These are phyloP conservation scores for Sphaceloma murrayae DNA, from an alignment of 2,329 filamentous ascomycete species.

Conservation along the genomic window DNA sequence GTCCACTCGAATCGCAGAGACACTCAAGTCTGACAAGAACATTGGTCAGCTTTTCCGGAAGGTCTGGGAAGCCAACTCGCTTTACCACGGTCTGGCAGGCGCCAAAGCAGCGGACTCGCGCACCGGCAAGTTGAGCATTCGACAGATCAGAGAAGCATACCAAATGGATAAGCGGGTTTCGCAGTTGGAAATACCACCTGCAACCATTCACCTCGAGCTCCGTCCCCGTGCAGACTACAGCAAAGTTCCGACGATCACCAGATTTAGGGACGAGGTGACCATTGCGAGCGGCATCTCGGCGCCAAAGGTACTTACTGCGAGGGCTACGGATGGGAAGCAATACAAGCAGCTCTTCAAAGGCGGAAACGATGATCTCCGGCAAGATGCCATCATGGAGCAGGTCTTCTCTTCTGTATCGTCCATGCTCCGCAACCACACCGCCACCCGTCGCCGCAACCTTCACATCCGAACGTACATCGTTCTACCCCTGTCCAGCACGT, in stretches of 20 bases:
- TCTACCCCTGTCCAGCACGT: slow-evolving; percentile 70
- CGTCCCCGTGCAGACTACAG: slow-evolving; percentile 65
- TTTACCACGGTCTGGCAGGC: slow-evolving; percentile 55
- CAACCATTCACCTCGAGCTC: slow-evolving; percentile 77
- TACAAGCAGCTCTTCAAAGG: slow-evolving; percentile 93
- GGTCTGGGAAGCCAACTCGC: slow-evolving; percentile 63
- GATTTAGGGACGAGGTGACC: slow-evolving; percentile 64
- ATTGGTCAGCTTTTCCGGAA: slow-evolving; percentile 55
- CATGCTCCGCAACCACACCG: slow-evolving; percentile 73
- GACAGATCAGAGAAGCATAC: slow-evolving; percentile 53
- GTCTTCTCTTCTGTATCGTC: slow-evolving; percentile 94
- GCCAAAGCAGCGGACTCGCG: slow-evolving; percentile 36
- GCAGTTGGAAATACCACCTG: slow-evolving; percentile 67
- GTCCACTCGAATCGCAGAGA: slow-evolving; percentile 57
- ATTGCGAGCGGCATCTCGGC: slow-evolving; percentile 86
- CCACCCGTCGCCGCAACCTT: slow-evolving; percentile 77
- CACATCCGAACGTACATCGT: slow-evolving; percentile 97
- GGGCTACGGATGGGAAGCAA: slow-evolving; percentile 64
- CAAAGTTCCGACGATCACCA: slow-evolving; percentile 61
- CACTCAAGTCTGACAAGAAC: slow-evolving; percentile 45
- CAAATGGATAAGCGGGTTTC: slow-evolving; percentile 54
- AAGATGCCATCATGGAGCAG: slow-evolving; percentile 99
- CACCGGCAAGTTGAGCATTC: slow-evolving; percentile 44
- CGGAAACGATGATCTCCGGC: slow-evolving; percentile 87
- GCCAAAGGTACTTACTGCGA: slow-evolving; percentile 81